Evolutionary conservation across 768 basidiomycete genomes (phyloP).

Genomic region (Gymnopilus dilepis): DNA sequence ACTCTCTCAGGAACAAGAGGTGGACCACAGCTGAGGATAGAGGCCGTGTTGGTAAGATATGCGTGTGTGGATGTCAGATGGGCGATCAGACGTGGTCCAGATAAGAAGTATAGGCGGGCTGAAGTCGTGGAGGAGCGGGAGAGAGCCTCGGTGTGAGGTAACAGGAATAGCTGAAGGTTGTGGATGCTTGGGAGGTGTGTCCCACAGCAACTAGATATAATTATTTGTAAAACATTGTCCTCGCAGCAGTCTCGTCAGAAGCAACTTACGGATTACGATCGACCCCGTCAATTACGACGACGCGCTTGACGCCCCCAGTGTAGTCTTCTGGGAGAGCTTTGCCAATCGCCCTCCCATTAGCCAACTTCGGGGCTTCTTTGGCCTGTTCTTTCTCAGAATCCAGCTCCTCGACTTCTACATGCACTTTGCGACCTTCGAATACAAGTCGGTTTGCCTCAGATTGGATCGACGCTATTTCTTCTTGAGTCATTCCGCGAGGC

Average conservation of each 20-base stretch:
- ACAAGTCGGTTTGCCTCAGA: slow-evolving; percentile 68
- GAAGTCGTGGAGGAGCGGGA: slow-evolving; percentile 65
- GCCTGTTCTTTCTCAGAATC: slow-evolving; percentile 40
- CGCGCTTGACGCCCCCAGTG: slow-evolving; percentile 76
- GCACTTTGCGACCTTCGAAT: slow-evolving; percentile 67
- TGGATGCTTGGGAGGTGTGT: slow-evolving; percentile 84
- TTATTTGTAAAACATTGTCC: too few species aligned
- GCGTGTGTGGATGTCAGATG: slow-evolving; percentile 65
- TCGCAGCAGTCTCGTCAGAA: too few species aligned
- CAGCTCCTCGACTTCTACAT: slow-evolving; percentile 79
- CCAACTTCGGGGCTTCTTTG: slow-evolving; percentile 37
- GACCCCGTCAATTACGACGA: slow-evolving; percentile 81
- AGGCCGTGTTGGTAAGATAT: slow-evolving; percentile 58
- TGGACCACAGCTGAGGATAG: slow-evolving; percentile 70
- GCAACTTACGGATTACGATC: slow-evolving; percentile 76
- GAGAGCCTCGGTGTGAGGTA: slow-evolving; percentile 71
- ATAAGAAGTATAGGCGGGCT: slow-evolving; percentile 79
- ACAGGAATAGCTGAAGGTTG: slow-evolving; percentile 72
- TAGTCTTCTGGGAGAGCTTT: slow-evolving; percentile 75
- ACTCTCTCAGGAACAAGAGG: slow-evolving; percentile 73
- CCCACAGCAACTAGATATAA: slow-evolving; percentile 66
- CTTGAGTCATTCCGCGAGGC: slow-evolving; percentile 64
- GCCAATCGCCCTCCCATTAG: slow-evolving; percentile 56
- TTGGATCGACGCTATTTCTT: slow-evolving; percentile 69
- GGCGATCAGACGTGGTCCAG: slow-evolving; percentile 76